These are phyloP conservation scores for Harringtonia aguacate DNA, from an alignment of 2,329 filamentous ascomycete genomes.

Conservation along the genomic window DNA sequence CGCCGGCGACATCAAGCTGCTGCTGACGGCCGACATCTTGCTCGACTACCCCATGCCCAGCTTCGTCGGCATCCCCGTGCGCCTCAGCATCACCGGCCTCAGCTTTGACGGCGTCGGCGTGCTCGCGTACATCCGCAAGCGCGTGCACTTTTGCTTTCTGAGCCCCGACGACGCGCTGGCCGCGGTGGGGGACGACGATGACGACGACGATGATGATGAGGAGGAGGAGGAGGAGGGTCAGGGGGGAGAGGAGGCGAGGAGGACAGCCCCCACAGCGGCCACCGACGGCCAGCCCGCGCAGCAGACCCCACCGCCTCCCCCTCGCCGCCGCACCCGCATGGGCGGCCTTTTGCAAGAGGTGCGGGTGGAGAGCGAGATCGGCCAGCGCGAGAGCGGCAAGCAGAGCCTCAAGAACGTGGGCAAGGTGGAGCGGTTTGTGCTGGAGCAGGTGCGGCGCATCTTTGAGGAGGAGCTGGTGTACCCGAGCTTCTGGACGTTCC, in stretches of 20 bases:
- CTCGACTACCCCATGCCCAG: conserved; percentile 98
- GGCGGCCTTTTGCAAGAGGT: conserved; percentile 86
- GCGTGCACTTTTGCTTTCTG: conserved; percentile 89
- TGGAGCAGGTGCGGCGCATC: conserved; percentile 92
- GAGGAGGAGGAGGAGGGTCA: conserved; percentile 15
- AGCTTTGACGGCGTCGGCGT: conserved; percentile 94
- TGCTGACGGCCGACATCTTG: conserved; percentile 87
- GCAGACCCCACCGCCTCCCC: neutral
- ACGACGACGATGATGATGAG: conserved; percentile 13
- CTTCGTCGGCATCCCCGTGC: conserved; percentile 91
- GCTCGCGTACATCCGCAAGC: conserved; percentile 78
- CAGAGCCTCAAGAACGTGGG: conserved; percentile 97
- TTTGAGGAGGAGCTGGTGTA: conserved; percentile 99
- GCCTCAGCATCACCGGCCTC: conserved; percentile 87
- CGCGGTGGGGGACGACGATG: conserved; percentile 44
- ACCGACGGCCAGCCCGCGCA: neutral
- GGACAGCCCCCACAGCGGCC: neutral
- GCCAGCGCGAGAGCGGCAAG: conserved; percentile 79
- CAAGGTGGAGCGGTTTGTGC: conserved; percentile 94
- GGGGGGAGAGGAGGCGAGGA: conserved; percentile 18
- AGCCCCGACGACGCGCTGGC: conserved; percentile 83
- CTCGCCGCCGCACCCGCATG: conserved; percentile 22
- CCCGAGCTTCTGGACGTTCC: conserved; percentile 95
- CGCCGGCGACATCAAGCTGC: conserved; percentile 74
- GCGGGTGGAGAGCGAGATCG: conserved; percentile 94